Evolutionary conservation across 306 rosid genomes (phyloP), one percentile per base, ranked within the genome.

Genomic region (Mimosa bimucronata): DNA sequence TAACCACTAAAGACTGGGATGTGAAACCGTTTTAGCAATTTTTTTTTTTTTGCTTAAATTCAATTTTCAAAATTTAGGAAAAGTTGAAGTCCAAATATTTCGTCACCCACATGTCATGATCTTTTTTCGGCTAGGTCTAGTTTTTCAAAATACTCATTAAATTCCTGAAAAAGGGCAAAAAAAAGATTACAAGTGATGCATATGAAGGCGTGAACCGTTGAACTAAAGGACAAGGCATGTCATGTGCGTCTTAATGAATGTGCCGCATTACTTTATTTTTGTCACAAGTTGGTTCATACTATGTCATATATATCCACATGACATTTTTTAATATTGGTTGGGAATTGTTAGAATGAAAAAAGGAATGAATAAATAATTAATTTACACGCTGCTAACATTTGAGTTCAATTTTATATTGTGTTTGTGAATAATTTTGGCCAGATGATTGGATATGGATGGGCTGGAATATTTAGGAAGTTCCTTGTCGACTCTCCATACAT

Each of bases 371-470:
- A 7, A 53, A 53, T 2, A 53, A n/a, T 18, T 16, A 7, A 19
- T 19, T 53, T 53, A 53, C 4, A 19, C 0, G 12, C 2, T n/a
- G 26, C 26, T n/a, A 53, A 53, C 0, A 53, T 53, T 53, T 53
- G 9, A 53, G 60, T 18, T 53, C 18, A 2, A 14, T 53, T 4
- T 19, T 55, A 7, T 64, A 30, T 31, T 30, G 41, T 15, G 9
- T 28, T 21, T 67, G 7, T 37, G 45, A 40, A 9, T 80, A 31
- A 44, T 44, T 46, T 67, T 38, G 66, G 1, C 2, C 83, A 94
- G 97, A 85, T 94, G 97, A 97, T 92, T 84, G 98, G 98, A 14
- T 94, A 91, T 72, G 98, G 98, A 45, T 94, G 97, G 98, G 98
- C 97, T 81, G 98, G 98, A 7, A 18, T 92, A 25, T 94, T 92